Percentiles rank a stretch among this genome's conserved stretches.
Conservation (phyloP, 805 yeast genomes). For the Maudiozyma saulgeensis region DNA sequence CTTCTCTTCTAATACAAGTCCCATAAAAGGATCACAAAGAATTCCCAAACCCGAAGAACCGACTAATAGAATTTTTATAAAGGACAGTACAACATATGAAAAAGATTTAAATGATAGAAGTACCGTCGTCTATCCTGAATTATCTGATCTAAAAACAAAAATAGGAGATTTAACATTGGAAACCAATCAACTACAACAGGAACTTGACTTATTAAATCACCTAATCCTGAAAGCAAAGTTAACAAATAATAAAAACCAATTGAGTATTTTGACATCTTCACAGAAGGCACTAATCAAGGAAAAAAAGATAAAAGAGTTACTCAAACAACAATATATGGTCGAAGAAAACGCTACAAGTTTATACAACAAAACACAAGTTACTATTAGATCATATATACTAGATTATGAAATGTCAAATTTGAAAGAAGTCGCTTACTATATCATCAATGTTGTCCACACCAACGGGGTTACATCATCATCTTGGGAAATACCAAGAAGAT, state of each 20-base stretch:
- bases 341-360: slow-evolving; percentile 76
- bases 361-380: slow-evolving; percentile 52
- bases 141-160: slow-evolving; percentile 44
- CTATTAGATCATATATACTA: slow-evolving; percentile 41
- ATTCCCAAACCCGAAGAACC: too few relatives aligned
- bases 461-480: slow-evolving; percentile 50
- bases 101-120: neutral
- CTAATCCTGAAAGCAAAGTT: slow-evolving; percentile 73
- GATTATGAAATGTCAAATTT: slow-evolving; percentile 38
- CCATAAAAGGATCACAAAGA: neutral
- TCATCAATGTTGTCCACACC: slow-evolving; percentile 62
- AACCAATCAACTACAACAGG: slow-evolving; percentile 50
- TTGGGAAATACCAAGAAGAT: slow-evolving; percentile 88
- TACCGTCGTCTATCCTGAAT: neutral
- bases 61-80: too few relatives aligned
- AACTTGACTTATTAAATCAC: slow-evolving; percentile 55
- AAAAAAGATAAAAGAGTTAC: slow-evolving; percentile 60
- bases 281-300: slow-evolving; percentile 59
- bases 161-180: slow-evolving; percentile 50
- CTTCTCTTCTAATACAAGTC: neutral
- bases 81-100: neutral
- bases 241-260: slow-evolving; percentile 63
- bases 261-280: slow-evolving; percentile 60
- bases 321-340: slow-evolving; percentile 69
- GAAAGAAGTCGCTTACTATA: slow-evolving; percentile 56